Base-by-base conservation (phyloP, 2,329 filamentous ascomycete species). In the Aureobasidium sp. region DNA sequence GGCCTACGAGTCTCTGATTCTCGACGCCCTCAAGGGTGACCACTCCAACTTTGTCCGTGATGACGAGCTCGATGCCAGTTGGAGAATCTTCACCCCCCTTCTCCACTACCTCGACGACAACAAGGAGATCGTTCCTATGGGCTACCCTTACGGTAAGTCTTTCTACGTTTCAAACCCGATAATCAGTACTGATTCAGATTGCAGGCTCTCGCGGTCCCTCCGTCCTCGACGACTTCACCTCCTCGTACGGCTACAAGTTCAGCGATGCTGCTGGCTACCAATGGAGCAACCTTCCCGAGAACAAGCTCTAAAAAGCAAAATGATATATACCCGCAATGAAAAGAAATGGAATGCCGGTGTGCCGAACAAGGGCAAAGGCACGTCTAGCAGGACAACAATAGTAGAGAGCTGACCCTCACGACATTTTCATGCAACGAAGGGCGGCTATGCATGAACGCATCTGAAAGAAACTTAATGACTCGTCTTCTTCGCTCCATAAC, bases 1-100 rank as follows among this genome's bases (percentile, higher is more conserved):
- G 83, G 94, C 94, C 7, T 99, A 99, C 78, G 94, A 99, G 79
- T 97, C 92, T 62, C 82, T 99, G 69, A 97, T 99, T 69, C 84
- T 99, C 63, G 94, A 99, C 76, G 94, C 93, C 69, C 83, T 99
- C 71, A 99, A 99, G 86, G 94, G 94, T 65, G 94, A 99, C 74
- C 94, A 99, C 83, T 97, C 92, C 77, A 99, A 99, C 87, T 99
- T 99, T 77, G 91, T 96, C 66, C 88, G 91, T 80, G 91, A 96
- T 70, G 91, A 96, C 73, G 94, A 99, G 80, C 84, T 99, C 34
- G 94, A 99, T 72, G 91, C 94, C 64, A 94, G 89, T 79, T 99
- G 94, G 94, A 91, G 92, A 77, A 95, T 99, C 77, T 99, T 99
- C 79, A 96, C 91, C 1, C 94, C 94, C 68, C 87, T 99, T 41